Conservation (phyloP, 1,139 yeast species). For the Yamadazyma triangularis region DNA sequence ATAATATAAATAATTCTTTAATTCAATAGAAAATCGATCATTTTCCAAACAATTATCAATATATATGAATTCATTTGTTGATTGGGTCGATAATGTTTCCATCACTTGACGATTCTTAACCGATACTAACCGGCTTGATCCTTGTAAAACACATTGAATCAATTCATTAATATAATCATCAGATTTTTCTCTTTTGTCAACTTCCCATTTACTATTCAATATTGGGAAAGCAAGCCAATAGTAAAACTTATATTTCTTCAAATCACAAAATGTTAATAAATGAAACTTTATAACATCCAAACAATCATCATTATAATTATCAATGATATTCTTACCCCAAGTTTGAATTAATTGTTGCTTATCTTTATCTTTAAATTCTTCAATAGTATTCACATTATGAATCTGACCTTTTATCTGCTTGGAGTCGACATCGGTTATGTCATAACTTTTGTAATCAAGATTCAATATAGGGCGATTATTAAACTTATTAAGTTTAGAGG, state of each 20-base stretch:
- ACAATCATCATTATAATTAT: slow-evolving; percentile 9
- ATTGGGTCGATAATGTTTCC: slow-evolving; percentile 45
- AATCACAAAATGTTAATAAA: slow-evolving; percentile 74
- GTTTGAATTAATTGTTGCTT: slow-evolving; percentile 52
- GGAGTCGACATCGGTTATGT: slow-evolving; percentile 7
- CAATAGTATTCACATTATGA: slow-evolving; percentile 74
- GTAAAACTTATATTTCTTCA: slow-evolving; percentile 80
- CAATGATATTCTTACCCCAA: slow-evolving; percentile 31
- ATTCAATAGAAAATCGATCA: slow-evolving; percentile 41
- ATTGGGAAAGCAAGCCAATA: slow-evolving; percentile 89
- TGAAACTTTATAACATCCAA: slow-evolving; percentile 34
- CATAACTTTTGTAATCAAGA: slow-evolving; percentile 41
- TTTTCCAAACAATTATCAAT: slow-evolving; percentile 43
- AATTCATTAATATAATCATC: slow-evolving; percentile 2
- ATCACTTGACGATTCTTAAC: slow-evolving; percentile 1
- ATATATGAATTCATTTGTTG: slow-evolving; percentile 53
- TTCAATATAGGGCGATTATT: slow-evolving; percentile 37
- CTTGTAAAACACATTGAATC: not conserved
- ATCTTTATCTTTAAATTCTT: slow-evolving; percentile 68
- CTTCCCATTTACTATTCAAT: slow-evolving; percentile 43
- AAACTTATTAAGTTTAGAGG: slow-evolving; percentile 32
- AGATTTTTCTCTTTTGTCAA: slow-evolving; percentile 2
- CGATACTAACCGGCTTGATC: not conserved
- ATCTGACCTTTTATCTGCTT: slow-evolving; percentile 32
- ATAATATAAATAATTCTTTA: slow-evolving; percentile 63